Evolutionary conservation across 2,329 filamentous ascomycete genomes (phyloP).

Genomic region (Diaporthe helianthi): DNA sequence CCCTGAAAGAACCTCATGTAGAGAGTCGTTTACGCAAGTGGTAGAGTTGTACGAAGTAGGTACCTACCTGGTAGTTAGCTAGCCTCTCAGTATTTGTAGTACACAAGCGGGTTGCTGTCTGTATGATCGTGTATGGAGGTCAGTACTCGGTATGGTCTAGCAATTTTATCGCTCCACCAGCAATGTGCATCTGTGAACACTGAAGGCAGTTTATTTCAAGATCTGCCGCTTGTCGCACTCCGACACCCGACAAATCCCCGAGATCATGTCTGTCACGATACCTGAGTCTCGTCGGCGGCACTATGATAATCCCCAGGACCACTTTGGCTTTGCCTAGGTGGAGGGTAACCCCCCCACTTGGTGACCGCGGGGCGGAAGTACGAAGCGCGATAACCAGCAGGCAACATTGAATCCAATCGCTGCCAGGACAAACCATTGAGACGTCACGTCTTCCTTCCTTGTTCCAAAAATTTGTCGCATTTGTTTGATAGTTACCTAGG

Average conservation of each 20-base stretch:
- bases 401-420: constrained; percentile 17
- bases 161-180: background rate
- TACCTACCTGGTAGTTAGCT: background rate
- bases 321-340: constrained; percentile 11
- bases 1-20: background rate
- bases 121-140: background rate
- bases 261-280: background rate
- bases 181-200: background rate
- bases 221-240: background rate
- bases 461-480: background rate
- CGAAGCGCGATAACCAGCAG: constrained; percentile 15
- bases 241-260: constrained; percentile 1
- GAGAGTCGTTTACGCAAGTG: background rate
- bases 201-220: background rate
- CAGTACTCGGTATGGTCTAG: background rate
- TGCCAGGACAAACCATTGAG: constrained; percentile 11
- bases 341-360: constrained; percentile 12
- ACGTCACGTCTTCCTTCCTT: constrained; percentile 17
- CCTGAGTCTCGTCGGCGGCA: background rate
- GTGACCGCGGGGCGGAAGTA: constrained; percentile 19
- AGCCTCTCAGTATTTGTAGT: background rate
- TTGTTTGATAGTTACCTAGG: background rate
- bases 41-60: background rate
- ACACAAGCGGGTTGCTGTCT: background rate
- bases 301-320: constrained; percentile 18